Conservation (phyloP, 1,284 basidiomycete genomes). For the Meripilus lineatus region DNA sequence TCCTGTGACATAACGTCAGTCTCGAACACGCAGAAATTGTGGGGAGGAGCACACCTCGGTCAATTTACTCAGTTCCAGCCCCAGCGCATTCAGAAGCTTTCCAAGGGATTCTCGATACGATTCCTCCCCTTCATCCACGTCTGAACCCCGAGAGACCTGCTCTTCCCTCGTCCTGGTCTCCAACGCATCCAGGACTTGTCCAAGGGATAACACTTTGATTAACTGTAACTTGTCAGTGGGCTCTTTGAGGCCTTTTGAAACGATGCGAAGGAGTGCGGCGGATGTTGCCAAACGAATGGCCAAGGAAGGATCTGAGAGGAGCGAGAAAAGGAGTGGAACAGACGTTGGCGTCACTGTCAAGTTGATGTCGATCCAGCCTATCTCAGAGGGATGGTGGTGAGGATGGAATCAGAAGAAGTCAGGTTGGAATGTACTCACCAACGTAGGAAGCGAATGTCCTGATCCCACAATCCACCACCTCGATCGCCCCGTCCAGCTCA, state of each 20-base stretch:
- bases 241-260: conserved; percentile 92
- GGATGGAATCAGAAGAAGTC: background rate
- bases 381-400: background rate
- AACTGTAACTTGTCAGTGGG: conserved; percentile 88
- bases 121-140: conserved; percentile 75
- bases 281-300: conserved; percentile 84
- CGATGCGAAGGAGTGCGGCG: conserved; percentile 75
- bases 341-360: conserved; percentile 91
- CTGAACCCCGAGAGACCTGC: conserved; percentile 59
- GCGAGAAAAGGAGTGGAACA: conserved; percentile 79
- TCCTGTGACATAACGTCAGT: conserved; percentile 39
- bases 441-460: conserved; percentile 92
- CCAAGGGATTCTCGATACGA: conserved; percentile 89
- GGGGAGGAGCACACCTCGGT: conserved; percentile 56
- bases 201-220: conserved; percentile 84
- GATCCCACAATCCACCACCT: conserved; percentile 86
- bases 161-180: conserved; percentile 73
- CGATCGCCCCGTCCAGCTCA: conserved; percentile 60
- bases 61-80: conserved; percentile 83
- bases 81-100: conserved; percentile 79
- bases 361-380: conserved; percentile 98
- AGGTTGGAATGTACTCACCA: conserved; percentile 53
- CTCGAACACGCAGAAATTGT: conserved; percentile 4
- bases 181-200: conserved; percentile 74
- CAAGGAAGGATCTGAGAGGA: conserved; percentile 78